These are phyloP conservation scores for Alloascoidea africana DNA, from an alignment of 805 yeast genomes.

Conservation along the genomic window DNA sequence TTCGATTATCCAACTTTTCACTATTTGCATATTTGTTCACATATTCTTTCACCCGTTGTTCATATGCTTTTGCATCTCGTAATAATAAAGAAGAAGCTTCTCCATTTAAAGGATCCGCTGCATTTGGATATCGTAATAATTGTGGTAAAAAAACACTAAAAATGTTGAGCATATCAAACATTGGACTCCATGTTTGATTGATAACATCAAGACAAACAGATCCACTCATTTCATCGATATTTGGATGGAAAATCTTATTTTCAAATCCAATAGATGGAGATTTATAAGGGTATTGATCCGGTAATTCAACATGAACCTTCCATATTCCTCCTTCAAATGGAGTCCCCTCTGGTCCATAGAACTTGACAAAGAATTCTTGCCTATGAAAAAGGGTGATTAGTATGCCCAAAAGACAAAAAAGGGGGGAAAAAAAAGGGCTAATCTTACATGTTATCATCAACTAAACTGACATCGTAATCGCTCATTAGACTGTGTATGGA, in stretches of 20 bases:
- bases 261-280: conserved; percentile 92
- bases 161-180: conserved; percentile 83
- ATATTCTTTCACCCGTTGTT: conserved; percentile 53
- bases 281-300: conserved; percentile 90
- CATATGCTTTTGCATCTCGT: conserved; percentile 51
- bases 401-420: neutral
- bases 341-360: conserved; percentile 75
- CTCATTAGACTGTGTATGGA: conserved; percentile 52
- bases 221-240: conserved; percentile 79
- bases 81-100: conserved; percentile 75
- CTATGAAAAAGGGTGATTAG: conserved; percentile 14
- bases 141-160: conserved; percentile 93
- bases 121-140: conserved; percentile 79
- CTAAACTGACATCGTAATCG: conserved; percentile 73
- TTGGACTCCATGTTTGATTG: conserved; percentile 96
- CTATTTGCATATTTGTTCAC: conserved; percentile 53
- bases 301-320: conserved; percentile 85
- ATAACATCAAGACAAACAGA: conserved; percentile 92
- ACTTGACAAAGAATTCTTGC: conserved; percentile 77
- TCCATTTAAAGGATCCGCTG: conserved; percentile 84
- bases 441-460: conserved; percentile 52
- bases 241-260: conserved; percentile 88
- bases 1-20: conserved; percentile 33
- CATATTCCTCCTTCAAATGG: conserved; percentile 86
- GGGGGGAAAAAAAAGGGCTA: neutral